A percentile compares a stretch with the other conserved stretches of the same genome.
These are phyloP conservation scores for Chytridiales sp. DNA, from an alignment of 371 early-diverging fungal genomes.

Conservation along the genomic window DNA sequence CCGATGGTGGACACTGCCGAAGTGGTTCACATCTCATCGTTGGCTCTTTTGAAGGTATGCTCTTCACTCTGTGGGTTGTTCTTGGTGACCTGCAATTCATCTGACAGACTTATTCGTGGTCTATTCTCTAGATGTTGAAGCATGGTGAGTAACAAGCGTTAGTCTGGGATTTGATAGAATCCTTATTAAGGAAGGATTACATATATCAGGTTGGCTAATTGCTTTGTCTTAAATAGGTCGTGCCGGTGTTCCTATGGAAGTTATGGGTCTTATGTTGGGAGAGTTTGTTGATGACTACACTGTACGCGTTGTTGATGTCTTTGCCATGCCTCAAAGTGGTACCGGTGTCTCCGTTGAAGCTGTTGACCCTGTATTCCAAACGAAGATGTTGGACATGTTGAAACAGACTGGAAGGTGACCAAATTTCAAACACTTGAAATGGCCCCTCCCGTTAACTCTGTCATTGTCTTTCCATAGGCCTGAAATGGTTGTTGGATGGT, in stretches of 20 bases:
- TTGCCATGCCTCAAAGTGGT: conserved; percentile 99
- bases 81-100: not conserved
- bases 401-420: conserved; percentile 95
- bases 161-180: too few species aligned
- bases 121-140: conserved; percentile 75
- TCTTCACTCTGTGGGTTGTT: not conserved
- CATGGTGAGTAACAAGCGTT: too few species aligned
- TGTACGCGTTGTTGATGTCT: conserved; percentile 99
- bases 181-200: too few species aligned
- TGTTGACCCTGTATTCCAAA: conserved; percentile 99
- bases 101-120: not conserved
- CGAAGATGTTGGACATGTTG: conserved; percentile 99
- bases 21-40: conserved; percentile 98
- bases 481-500: conserved; percentile 99
- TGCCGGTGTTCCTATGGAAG: conserved; percentile 99
- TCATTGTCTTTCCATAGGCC: conserved; percentile 57
- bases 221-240: too few species aligned
- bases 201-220: too few species aligned
- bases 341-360: conserved; percentile 99
- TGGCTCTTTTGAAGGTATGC: conserved; percentile 95
- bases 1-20: conserved; percentile 97
- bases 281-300: conserved; percentile 99
- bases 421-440: not conserved
- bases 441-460: not conserved
- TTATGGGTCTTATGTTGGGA: conserved; percentile 99